These are phyloP conservation scores for Anastatica hierochuntica DNA, from an alignment of 345 rosid species.

Conservation along the genomic window DNA sequence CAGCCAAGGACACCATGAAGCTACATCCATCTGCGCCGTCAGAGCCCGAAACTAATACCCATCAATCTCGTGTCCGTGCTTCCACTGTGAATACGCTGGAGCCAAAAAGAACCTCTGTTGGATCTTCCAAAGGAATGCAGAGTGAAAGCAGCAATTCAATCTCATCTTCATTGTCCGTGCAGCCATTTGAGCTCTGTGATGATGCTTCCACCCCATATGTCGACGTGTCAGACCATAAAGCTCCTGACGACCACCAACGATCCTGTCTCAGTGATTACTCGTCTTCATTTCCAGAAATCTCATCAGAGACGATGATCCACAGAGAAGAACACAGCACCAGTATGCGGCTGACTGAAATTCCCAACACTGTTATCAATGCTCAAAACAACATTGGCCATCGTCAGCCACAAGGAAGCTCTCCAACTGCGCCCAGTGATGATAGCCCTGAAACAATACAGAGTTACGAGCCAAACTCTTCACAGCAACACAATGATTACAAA, in stretches of 20 bases:
- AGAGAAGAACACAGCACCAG: constrained; percentile 24
- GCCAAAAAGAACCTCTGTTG: constrained; percentile 32
- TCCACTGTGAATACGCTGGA: constrained; percentile 27
- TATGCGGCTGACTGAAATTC: constrained; percentile 27
- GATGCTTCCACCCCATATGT: constrained; percentile 61
- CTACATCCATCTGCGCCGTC: constrained; percentile 25
- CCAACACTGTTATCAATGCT: constrained; percentile 26
- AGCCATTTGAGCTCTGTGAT: constrained; percentile 69
- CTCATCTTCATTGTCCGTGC: constrained; percentile 68
- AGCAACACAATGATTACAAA: constrained; percentile 51
- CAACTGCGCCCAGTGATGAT: constrained; percentile 13
- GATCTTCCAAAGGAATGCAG: constrained; percentile 44
- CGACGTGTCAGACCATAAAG: constrained; percentile 39
- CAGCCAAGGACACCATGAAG: constrained; percentile 24
- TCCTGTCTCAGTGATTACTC: constrained; percentile 26
- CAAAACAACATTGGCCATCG: constrained; percentile 20
- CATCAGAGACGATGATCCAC: constrained; percentile 30
- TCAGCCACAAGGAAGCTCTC: constrained; percentile 36
- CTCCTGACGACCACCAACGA: constrained; percentile 28
- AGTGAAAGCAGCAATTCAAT: constrained; percentile 69
- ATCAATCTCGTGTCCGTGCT: constrained; percentile 19
- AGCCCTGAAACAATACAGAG: constrained; percentile 18
- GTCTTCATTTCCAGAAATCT: constrained; percentile 27
- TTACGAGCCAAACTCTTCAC: constrained; percentile 25
- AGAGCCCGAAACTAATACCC: constrained; percentile 30